Evolutionary conservation across 1,139 yeast genomes (phyloP).

Genomic region (Lodderomyces parapsilosis): DNA sequence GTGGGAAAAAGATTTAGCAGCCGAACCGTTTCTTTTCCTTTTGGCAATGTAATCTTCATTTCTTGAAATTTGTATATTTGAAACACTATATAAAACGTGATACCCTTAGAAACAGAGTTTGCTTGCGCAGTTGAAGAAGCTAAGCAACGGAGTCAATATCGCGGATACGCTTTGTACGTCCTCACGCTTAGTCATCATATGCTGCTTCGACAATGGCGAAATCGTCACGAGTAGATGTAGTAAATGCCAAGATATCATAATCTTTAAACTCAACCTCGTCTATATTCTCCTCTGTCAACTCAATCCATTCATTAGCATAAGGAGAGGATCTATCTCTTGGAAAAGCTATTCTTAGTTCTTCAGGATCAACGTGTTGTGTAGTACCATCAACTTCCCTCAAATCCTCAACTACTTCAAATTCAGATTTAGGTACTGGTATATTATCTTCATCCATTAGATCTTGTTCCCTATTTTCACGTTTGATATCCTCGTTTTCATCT

Average conservation of each 20-base stretch:
- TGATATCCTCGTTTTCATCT: slow-evolving; percentile 13
- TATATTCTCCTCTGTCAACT: slow-evolving; percentile 25
- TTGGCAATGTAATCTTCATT: not conserved
- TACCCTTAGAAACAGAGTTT: slow-evolving; percentile 3
- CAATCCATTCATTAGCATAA: slow-evolving; percentile 41
- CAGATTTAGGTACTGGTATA: slow-evolving; percentile 29
- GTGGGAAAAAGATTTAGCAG: slow-evolving; percentile 21
- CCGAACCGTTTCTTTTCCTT: not conserved
- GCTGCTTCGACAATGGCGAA: slow-evolving; percentile 42
- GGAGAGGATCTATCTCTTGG: slow-evolving; percentile 43
- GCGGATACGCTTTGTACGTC: too few relatives aligned
- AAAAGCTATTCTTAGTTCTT: slow-evolving; percentile 36
- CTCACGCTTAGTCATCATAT: slow-evolving; percentile 34
- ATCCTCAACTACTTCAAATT: slow-evolving; percentile 11
- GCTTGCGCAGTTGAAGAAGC: too few relatives aligned
- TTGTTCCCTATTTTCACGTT: slow-evolving; percentile 15
- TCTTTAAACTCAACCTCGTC: slow-evolving; percentile 32
- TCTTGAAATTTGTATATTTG: not conserved
- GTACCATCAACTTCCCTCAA: slow-evolving; percentile 11
- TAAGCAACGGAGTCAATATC: too few relatives aligned
- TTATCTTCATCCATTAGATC: slow-evolving; percentile 22
- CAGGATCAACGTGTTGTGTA: slow-evolving; percentile 12
- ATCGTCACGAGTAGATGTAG: slow-evolving; percentile 30
- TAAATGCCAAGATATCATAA: slow-evolving; percentile 43
- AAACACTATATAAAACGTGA: not conserved